Conservation (phyloP, 495 filamentous ascomycete species). For the Hyaloscypha variabilis region DNA sequence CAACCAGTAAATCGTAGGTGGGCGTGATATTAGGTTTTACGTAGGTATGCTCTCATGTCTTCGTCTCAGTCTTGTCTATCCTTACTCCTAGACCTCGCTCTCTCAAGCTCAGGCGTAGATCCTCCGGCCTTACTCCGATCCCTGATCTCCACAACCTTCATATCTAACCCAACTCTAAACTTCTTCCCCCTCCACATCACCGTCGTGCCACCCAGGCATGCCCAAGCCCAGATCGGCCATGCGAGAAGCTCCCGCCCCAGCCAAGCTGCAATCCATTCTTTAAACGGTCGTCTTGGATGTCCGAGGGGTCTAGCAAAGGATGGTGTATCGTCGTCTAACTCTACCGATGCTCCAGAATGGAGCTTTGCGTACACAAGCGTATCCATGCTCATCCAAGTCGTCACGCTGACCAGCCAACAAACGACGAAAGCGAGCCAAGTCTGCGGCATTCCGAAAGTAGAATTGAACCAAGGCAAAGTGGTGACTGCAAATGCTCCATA, state of each 20-base stretch:
- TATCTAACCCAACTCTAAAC: slow-evolving; percentile 84
- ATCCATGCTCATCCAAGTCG: slow-evolving; percentile 74
- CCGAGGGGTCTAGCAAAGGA: slow-evolving; percentile 63
- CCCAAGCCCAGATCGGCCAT: slow-evolving; percentile 84
- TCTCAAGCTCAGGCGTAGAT: slow-evolving; percentile 13
- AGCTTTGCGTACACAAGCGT: slow-evolving; percentile 71
- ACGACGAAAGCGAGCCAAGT: slow-evolving; percentile 71
- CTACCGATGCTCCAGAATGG: slow-evolving; percentile 70
- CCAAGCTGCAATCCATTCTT: slow-evolving; percentile 82
- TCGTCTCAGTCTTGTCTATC: slow-evolving; percentile 25
- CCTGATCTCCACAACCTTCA: slow-evolving; percentile 64
- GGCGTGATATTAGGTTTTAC: not conserved
- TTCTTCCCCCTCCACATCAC: slow-evolving; percentile 84
- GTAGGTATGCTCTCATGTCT: not conserved
- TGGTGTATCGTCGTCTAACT: slow-evolving; percentile 72
- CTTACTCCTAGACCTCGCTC: slow-evolving; percentile 25
- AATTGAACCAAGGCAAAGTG: slow-evolving; percentile 65
- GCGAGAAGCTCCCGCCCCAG: slow-evolving; percentile 81
- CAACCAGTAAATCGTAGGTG: not conserved
- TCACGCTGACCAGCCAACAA: slow-evolving; percentile 68
- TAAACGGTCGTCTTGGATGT: slow-evolving; percentile 55
- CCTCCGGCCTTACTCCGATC: not conserved
- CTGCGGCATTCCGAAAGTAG: slow-evolving; percentile 53
- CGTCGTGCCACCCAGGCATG: slow-evolving; percentile 78
- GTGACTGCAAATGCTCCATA: slow-evolving; percentile 81